Evolutionary conservation across 2,329 filamentous ascomycete species (phyloP), one percentile per base, ranked within the genome.

Genomic region (Neonectria punicea): DNA sequence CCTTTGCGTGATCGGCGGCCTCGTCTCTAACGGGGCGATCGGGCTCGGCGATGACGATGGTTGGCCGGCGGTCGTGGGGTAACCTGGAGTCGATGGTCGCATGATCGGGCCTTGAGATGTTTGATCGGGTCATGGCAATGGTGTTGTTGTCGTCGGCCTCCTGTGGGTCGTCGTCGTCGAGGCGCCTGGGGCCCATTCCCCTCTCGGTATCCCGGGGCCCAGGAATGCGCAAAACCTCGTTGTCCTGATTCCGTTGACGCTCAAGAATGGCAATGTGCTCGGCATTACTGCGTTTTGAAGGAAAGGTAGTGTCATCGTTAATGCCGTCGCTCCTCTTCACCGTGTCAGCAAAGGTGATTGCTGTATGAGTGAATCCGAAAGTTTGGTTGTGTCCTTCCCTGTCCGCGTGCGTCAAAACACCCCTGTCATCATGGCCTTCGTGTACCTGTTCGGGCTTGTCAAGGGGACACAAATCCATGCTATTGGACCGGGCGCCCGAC

Each of bases 231-330:
- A 98, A 82, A 0, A 94, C 89, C 36, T 90, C 89, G 49, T 89
- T 90, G 61, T 92, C 90, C 67, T 89, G 89, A 61, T 93, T 91
- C 41, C 94, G 88, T 77, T 98, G 95, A 34, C 92, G 90, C 77
- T 97, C 89, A 14, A 98, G 78, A 73, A 98, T 96, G 6, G 92
- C 92, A 74, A 98, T 97, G 74, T 97, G 93, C 66, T 94, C 91
- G 59, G 93, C 92, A 49, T 92, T 85, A 36, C 86, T 83, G 39
- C 75, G 72, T 1, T 87, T 87, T 10, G 90, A 82, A 55, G 80
- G 81, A 22, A 84, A 70, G 58, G 85, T 81, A n/a, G 80, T 76
- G 10, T 83, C 82, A 13, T 89, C 80, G 49, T 83, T 82, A 34
- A 87, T 71, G 8, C 86, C 84, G 66, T 90, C 86, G 64, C 87